Conservation (phyloP, 306 rosid genomes). For the Erythrophleum fordii region DNA sequence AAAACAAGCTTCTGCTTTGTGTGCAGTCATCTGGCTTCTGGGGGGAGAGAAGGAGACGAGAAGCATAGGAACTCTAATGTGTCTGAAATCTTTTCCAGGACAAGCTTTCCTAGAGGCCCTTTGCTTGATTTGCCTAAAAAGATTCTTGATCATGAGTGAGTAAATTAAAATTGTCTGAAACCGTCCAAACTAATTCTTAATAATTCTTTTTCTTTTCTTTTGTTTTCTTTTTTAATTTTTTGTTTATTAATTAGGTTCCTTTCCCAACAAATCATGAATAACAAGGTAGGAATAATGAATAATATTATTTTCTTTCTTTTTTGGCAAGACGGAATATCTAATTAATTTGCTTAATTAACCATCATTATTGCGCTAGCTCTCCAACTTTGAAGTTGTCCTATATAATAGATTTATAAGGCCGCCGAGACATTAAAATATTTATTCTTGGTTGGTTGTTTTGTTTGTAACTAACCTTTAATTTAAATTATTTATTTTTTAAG, state of each 20-base stretch:
- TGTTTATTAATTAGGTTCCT: slow-evolving; percentile 35
- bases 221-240: not conserved
- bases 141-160: slow-evolving; percentile 84
- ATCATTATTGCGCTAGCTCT: slow-evolving; percentile 38
- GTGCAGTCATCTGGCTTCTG: slow-evolving; percentile 91
- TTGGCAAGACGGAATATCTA: slow-evolving; percentile 10
- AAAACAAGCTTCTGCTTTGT: slow-evolving; percentile 90
- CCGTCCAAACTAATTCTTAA: slow-evolving; percentile 39
- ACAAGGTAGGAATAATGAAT: slow-evolving; percentile 40
- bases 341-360: slow-evolving; percentile 9
- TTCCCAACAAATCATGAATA: slow-evolving; percentile 41
- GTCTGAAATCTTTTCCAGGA: slow-evolving; percentile 69
- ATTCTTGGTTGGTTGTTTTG: slow-evolving; percentile 25
- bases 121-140: slow-evolving; percentile 69
- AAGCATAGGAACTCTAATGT: slow-evolving; percentile 78
- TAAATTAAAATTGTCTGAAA: slow-evolving; percentile 31
- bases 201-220: not conserved
- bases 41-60: slow-evolving; percentile 74
- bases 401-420: slow-evolving; percentile 35
- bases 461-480: slow-evolving; percentile 20
- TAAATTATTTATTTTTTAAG: slow-evolving; percentile 10
- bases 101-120: slow-evolving; percentile 73
- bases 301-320: slow-evolving; percentile 20
- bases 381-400: slow-evolving; percentile 56
- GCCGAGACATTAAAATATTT: slow-evolving; percentile 39